Evolutionary conservation across 768 basidiomycete species (phyloP), one percentile per base, ranked within the genome.

Genomic region (Imleria badia): DNA sequence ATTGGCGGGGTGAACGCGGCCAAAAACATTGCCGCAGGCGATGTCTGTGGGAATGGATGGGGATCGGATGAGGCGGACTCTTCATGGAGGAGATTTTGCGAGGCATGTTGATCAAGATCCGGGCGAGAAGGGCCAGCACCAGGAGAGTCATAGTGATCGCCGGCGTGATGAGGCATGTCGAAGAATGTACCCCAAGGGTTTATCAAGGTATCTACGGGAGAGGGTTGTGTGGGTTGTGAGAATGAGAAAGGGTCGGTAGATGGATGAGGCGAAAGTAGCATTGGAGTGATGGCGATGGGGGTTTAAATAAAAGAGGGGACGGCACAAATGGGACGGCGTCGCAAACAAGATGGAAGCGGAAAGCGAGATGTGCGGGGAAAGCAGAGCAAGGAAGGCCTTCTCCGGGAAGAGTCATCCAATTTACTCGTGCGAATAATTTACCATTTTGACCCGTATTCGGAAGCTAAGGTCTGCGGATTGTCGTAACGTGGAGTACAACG

Each of bases 1-100:
- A 63, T 56, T 0, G 76, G 64, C 3, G 80, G 76, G 20, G 75
- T 79, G 70, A 89, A 87, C 12, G 82, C 75, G 14, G 88, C 81
- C 30, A 91, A 75, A 60, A 91, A 93, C 69, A 84, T 76, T 0
- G 88, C 88, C 0, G 90, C 89, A 2, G 89, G 87, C 1, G 89
- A 91, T 15, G 59, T 9, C 23, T 48, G 68, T 44, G 66, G 43
- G 31, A 54, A 48, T 2, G 39, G 33, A 23, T 42, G 39, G 17
- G 55, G 0, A 29, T 30, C 14, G 2, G 54, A 39, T 11, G 54
- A 15, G 44, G 6, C 9, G 35, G 35, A 26, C 17, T 56, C 56
- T 39, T 60, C 41, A 8, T 46, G 34, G 3, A 62, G 38, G 17
- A 68, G 23, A 30, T 40, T 60, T 15, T 58, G 63, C 0, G 68